These are phyloP conservation scores for Pueraria montana DNA, from an alignment of 306 rosid genomes.

Conservation along the genomic window DNA sequence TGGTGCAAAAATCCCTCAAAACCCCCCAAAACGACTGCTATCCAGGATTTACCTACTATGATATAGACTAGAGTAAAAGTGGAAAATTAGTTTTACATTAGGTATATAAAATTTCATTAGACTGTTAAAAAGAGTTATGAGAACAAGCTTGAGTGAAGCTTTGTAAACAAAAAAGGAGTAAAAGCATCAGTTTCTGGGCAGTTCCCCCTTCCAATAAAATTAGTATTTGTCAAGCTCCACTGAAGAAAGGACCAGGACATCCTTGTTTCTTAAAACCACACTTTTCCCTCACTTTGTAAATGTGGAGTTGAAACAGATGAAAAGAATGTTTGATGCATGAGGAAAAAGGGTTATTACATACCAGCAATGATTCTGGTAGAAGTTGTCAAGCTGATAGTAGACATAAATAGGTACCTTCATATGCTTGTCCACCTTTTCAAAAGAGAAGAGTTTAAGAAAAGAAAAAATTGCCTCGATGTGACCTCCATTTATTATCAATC, in stretches of 20 bases:
- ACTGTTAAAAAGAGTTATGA: background rate
- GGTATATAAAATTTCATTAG: background rate
- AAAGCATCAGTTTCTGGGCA: background rate
- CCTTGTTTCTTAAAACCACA: background rate
- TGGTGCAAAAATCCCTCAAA: too few relatives aligned
- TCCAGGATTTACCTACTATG: too few relatives aligned
- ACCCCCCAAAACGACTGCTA: too few relatives aligned
- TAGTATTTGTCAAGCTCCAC: conserved; percentile 2
- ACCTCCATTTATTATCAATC: conserved; percentile 6
- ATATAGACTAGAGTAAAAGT: background rate
- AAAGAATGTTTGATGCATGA: background rate
- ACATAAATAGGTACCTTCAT: conserved; percentile 84
- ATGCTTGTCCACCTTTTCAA: conserved; percentile 67
- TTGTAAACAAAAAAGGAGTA: background rate
- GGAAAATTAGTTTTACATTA: background rate
- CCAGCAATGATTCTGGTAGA: conserved; percentile 97
- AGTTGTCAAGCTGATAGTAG: conserved; percentile 93
- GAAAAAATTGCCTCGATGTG: conserved; percentile 8
- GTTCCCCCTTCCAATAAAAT: background rate
- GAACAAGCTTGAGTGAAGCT: conserved; percentile 31
- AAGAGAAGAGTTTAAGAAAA: conserved; percentile 30
- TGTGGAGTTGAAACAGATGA: background rate
- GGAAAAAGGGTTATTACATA: conserved; percentile 44
- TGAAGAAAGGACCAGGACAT: conserved; percentile 12
- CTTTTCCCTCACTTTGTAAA: conserved; percentile 10